Conservation (phyloP, 2,329 filamentous ascomycete species). For the Exserohilum rostratum region DNA sequence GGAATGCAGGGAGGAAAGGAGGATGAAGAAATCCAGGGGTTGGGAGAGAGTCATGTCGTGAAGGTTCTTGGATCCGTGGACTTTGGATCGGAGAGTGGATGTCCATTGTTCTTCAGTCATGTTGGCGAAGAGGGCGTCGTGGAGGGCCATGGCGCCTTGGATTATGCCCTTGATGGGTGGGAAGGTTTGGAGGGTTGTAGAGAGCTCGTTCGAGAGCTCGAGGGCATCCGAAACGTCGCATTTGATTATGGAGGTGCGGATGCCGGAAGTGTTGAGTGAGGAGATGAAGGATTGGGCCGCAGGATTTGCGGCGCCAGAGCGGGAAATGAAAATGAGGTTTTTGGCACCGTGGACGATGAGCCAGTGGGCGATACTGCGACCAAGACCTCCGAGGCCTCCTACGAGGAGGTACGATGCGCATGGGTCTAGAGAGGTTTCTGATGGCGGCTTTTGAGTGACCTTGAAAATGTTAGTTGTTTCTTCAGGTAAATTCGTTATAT, state of each 20-base stretch:
- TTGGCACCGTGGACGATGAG: slow-evolving; percentile 16
- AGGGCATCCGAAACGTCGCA: slow-evolving; percentile 17
- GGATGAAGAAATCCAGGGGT: slow-evolving; percentile 32
- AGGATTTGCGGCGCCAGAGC: slow-evolving; percentile 10
- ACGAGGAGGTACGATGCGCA: slow-evolving; percentile 21
- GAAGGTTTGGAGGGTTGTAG: not conserved
- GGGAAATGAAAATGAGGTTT: slow-evolving; percentile 23
- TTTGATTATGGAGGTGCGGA: slow-evolving; percentile 5
- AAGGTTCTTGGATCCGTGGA: slow-evolving; percentile 43
- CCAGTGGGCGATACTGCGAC: slow-evolving; percentile 24
- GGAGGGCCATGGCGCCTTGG: slow-evolving; percentile 25
- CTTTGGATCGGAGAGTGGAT: slow-evolving; percentile 29
- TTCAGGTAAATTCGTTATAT: not conserved
- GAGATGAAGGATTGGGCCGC: slow-evolving; percentile 6
- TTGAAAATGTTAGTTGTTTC: not conserved
- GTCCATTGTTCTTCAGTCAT: slow-evolving; percentile 23
- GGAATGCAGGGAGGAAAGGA: slow-evolving; percentile 24
- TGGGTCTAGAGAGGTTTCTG: not conserved
- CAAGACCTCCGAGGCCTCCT: slow-evolving; percentile 29
- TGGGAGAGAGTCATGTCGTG: slow-evolving; percentile 13
- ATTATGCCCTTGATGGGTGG: slow-evolving; percentile 23
- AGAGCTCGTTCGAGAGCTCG: not conserved
- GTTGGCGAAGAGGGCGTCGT: slow-evolving; percentile 18
- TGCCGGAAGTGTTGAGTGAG: slow-evolving; percentile 1
- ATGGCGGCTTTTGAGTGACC: slow-evolving; percentile 6